phyloP scores from a whole-genome alignment of 164 flowering plant genomes.

The Vitis amurensis region DNA sequence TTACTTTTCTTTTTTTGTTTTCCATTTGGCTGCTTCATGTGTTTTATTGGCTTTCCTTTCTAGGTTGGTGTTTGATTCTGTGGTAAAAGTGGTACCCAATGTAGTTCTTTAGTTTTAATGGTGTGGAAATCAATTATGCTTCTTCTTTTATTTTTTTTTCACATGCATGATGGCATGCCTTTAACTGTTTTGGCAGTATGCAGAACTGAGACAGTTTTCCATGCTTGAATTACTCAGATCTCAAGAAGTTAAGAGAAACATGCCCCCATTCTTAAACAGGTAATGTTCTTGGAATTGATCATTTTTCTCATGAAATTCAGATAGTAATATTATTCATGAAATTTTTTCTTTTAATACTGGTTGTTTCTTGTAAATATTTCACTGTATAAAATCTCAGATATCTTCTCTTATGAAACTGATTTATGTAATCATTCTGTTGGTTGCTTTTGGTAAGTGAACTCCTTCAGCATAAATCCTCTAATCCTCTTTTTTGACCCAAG shows the following conservation, averaged over 20 bases:
- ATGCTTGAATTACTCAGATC: constrained; percentile 87
- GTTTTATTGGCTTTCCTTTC: not conserved
- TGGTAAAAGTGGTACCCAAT: not conserved
- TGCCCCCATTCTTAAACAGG: constrained; percentile 93
- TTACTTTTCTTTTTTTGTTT: not conserved
- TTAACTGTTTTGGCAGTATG: constrained; percentile 60
- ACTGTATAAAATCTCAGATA: too few species aligned
- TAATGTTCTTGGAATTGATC: constrained; percentile 9
- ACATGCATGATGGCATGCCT: constrained; percentile 1
- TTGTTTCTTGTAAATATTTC: not conserved
- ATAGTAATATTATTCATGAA: not conserved
- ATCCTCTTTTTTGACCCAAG: too few species aligned
- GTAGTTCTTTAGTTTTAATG: not conserved
- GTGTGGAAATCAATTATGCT: not conserved
- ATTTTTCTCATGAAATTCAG: not conserved
- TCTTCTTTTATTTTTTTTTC: not conserved
- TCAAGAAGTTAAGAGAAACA: constrained; percentile 59
- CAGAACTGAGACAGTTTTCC: constrained; percentile 97
- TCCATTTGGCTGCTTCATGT: not conserved
- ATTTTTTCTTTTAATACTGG: not conserved
- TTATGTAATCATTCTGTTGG: too few species aligned
- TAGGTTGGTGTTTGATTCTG: not conserved
- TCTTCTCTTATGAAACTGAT: too few species aligned
- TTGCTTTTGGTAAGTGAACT: too few species aligned
- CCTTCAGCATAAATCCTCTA: not conserved